Conservation (phyloP, 306 rosid genomes). For the Gastrolobium villosum region DNA sequence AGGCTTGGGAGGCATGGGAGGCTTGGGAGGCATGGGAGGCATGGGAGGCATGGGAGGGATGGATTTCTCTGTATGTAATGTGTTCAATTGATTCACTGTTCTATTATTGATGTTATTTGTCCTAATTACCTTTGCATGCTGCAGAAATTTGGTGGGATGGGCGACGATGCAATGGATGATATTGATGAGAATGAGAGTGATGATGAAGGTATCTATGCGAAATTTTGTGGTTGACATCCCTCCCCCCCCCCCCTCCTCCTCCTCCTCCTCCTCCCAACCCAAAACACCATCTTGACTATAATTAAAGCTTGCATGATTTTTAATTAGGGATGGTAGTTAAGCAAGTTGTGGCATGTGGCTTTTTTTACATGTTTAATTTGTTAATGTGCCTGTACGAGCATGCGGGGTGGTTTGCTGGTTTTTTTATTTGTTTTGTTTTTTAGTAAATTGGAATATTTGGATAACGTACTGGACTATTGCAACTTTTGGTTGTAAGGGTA, state of each 20-base stretch:
- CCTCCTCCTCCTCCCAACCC: too few species aligned
- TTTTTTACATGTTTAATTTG: background rate
- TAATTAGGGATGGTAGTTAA: background rate
- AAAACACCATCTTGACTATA: background rate
- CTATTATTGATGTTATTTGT: conserved; percentile 1
- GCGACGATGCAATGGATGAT: conserved; percentile 67
- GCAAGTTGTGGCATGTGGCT: background rate
- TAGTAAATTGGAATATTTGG: background rate
- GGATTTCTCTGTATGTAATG: conserved; percentile 91
- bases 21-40: conserved; percentile 9
- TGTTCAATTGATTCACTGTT: conserved; percentile 29
- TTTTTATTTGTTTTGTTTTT: too few species aligned
- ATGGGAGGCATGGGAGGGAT: conserved; percentile 70
- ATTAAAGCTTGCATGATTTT: background rate
- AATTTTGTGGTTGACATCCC: conserved; percentile 34
- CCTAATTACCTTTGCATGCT: conserved; percentile 20
- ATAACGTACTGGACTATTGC: background rate
- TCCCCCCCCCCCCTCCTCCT: too few species aligned
- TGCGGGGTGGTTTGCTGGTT: background rate
- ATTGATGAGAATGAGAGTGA: conserved; percentile 74
- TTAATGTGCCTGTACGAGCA: background rate
- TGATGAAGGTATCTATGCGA: conserved; percentile 65
- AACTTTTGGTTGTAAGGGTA: background rate
- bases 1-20: conserved; percentile 28
- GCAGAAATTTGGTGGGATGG: conserved; percentile 89